Base-by-base conservation (phyloP, 2,329 filamentous ascomycete genomes). In the Sarocladium kiliense region DNA sequence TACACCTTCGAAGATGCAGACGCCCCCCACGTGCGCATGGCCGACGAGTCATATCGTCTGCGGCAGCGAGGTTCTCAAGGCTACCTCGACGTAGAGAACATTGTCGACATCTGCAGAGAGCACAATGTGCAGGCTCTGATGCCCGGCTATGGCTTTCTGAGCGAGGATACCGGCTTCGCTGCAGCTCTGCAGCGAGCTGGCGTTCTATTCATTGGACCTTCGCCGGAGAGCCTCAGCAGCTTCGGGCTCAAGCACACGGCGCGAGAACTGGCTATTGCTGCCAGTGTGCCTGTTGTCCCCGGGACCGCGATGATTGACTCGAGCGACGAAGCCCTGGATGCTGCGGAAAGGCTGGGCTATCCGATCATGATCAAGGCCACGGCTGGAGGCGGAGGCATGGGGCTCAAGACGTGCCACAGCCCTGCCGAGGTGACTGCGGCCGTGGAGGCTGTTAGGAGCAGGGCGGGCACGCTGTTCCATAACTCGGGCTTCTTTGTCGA, bases 181-280 rank as follows among this genome's bases (percentile, higher is more conserved):
- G 65, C 71, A 49, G 63, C 72, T n/a, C 77, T 82, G 5, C 61
- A 69, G 6, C 70, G 75, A 14, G 79, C 78, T 2, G 82, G 81
- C 0, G 70, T 85, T 53, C 70, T 71, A 0, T 86, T 82, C 64
- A 75, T 81, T 2, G 84, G 84, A 0, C 84, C 84, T 0, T 73
- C 71, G 11, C 71, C 78, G 0, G 68, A 72, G 19, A 68, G 68
- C 19, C 84, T 63, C 44, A 57, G 56, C 19, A 61, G 59, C 1
- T 25, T 63, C 7, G 61, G 61, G 12, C 59, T 62, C 47, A 63
- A 63, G 51, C 50, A 60, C 6, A 58, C 51, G 16, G 54, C 58
- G 34, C 61, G 60, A 19, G 56, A 62, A n/a, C 41, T 51, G 10
- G 30, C 55, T 14, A 49, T 58, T n/a, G 59, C 59, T 2, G 59